Conservation (phyloP, 768 basidiomycete genomes). For the Boletus bicolor region DNA sequence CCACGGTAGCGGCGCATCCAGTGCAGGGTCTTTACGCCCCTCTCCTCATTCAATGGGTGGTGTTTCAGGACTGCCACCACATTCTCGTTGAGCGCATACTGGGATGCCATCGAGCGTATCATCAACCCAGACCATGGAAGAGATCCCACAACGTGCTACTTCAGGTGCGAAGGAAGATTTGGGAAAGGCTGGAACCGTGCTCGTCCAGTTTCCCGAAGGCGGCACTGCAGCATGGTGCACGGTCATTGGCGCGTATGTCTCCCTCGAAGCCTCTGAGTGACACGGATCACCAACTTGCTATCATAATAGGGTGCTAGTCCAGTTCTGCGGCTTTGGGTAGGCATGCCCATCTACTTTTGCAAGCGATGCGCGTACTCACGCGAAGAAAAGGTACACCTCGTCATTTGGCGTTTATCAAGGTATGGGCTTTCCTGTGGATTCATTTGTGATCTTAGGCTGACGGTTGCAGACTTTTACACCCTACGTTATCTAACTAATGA, state of each 20-base stretch:
- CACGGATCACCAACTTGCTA: not conserved
- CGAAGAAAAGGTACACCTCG: not conserved
- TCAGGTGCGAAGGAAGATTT: not conserved
- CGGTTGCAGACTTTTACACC: no score
- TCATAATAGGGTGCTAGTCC: conserved; percentile 25
- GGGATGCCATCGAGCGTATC: conserved; percentile 7
- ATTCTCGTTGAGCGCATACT: not conserved
- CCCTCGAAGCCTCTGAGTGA: not conserved
- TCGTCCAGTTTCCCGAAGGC: conserved; percentile 27
- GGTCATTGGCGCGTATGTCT: conserved; percentile 21
- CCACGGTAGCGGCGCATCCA: no score
- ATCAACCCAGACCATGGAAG: not conserved
- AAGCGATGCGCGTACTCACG: not conserved
- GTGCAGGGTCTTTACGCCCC: no score
- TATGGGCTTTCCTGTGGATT: no score
- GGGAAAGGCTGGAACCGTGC: not conserved
- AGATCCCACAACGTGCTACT: not conserved
- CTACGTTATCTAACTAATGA: no score
- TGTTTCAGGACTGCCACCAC: not conserved
- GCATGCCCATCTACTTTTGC: not conserved
- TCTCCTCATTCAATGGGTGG: no score
- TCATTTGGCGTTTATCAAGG: no score
- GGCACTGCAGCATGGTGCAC: conserved; percentile 26
- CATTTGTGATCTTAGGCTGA: no score
- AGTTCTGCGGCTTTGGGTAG: conserved; percentile 35